Conservation (phyloP, 306 rosid genomes). For the barrel medic (Medicago truncatula) region DNA sequence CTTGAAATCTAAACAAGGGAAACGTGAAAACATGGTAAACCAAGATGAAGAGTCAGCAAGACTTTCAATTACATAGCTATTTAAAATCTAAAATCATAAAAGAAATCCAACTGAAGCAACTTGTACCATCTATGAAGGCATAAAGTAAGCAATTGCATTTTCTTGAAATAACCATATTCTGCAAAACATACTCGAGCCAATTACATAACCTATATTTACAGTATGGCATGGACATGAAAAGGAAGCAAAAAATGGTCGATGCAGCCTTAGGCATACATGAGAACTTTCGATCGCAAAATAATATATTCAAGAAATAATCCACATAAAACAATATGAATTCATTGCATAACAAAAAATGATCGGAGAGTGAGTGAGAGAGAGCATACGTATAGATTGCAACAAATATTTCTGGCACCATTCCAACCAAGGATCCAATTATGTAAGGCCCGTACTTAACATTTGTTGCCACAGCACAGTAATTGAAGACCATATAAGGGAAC, state of each 20-base stretch:
- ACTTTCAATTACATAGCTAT: not conserved
- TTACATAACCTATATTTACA: conserved; percentile 1
- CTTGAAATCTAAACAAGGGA: not conserved
- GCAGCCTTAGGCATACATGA: not conserved
- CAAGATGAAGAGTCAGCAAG: conserved; percentile 21
- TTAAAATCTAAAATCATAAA: conserved; percentile 21
- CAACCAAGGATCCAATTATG: conserved; percentile 85
- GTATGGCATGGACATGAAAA: conserved; percentile 20
- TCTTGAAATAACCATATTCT: conserved; percentile 3
- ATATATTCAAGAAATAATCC: not conserved
- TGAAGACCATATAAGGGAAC: conserved; percentile 86
- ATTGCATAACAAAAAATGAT: conserved; percentile 2
- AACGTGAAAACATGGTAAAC: conserved; percentile 15
- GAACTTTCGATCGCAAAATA: conserved; percentile 32
- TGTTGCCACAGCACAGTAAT: conserved; percentile 95
- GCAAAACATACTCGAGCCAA: conserved; percentile 30
- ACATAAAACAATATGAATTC: not conserved
- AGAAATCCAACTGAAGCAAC: conserved; percentile 12
- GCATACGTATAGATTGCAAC: conserved; percentile 92
- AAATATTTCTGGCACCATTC: conserved; percentile 94
- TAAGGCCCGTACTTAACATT: conserved; percentile 93
- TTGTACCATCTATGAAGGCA: conserved; percentile 18
- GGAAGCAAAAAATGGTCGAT: conserved; percentile 7
- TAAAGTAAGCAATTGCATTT: conserved; percentile 12
- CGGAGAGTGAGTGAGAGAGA: conserved; percentile 35